Percentiles rank a stretch among this genome's conserved stretches.
Evolutionary conservation across 2,329 filamentous ascomycete species (phyloP).

Genomic region (Talaromyces sp.): DNA sequence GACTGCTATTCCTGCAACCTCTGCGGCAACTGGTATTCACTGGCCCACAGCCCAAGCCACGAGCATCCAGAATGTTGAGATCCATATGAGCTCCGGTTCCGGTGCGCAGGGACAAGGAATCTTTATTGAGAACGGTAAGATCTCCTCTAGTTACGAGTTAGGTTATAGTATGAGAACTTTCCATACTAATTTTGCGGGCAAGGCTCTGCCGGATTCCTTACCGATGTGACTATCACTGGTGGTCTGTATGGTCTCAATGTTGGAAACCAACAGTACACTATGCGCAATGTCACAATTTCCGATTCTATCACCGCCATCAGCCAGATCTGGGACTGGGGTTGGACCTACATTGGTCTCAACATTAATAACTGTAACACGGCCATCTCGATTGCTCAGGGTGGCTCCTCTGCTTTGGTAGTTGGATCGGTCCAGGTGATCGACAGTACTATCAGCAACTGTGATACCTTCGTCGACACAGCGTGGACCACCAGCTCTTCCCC

Average conservation of each 20-base stretch:
- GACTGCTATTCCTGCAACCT: constrained; percentile 29
- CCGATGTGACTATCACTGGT: constrained; percentile 56
- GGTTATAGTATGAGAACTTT: not conserved
- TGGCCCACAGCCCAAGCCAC: constrained; percentile 55
- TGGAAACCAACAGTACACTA: constrained; percentile 62
- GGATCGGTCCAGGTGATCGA: constrained; percentile 57
- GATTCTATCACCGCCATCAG: constrained; percentile 50
- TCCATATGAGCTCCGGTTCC: constrained; percentile 47
- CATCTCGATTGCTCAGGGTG: constrained; percentile 45
- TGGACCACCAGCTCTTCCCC: constrained; percentile 37
- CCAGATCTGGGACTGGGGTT: constrained; percentile 58
- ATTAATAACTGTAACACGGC: constrained; percentile 51
- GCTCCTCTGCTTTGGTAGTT: constrained; percentile 38
- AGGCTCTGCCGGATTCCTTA: constrained; percentile 55
- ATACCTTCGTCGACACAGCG: constrained; percentile 47
- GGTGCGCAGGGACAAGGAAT: constrained; percentile 53
- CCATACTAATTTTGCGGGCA: not conserved
- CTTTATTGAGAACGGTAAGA: constrained; percentile 52
- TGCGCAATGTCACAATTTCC: constrained; percentile 51
- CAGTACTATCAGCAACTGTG: constrained; percentile 46
- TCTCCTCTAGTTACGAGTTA: not conserved
- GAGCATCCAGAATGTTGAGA: constrained; percentile 57
- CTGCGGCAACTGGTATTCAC: constrained; percentile 39
- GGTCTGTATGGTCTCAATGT: constrained; percentile 56
- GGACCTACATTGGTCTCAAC: constrained; percentile 47